Evolutionary conservation across 2,329 filamentous ascomycete species (phyloP).

Genomic region (Neopestalotiopsis sp.): DNA sequence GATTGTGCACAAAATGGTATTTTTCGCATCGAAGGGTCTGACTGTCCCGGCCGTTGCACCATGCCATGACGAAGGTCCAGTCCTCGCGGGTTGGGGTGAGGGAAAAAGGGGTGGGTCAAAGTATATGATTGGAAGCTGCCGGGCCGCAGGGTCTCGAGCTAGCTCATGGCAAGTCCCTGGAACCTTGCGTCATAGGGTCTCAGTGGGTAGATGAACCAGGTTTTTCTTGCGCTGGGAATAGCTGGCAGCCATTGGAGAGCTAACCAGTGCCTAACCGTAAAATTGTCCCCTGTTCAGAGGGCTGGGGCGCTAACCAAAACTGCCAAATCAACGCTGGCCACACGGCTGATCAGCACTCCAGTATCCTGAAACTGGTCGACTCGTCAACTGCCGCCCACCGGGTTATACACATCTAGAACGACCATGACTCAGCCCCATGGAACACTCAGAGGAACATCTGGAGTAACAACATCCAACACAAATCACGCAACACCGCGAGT

Average conservation of each 20-base stretch:
- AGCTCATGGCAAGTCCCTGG: not conserved
- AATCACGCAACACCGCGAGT: not conserved
- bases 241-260: slow-evolving; percentile 5
- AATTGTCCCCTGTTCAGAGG: not conserved
- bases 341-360: slow-evolving; percentile 1
- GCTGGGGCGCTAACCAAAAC: slow-evolving; percentile 1
- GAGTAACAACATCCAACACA: not conserved
- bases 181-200: slow-evolving; percentile 17
- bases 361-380: not conserved
- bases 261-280: not conserved
- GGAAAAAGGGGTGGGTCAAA: slow-evolving; percentile 7
- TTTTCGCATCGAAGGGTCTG: too few relatives aligned
- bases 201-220: slow-evolving; percentile 9
- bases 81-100: not conserved
- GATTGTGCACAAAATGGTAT: not conserved
- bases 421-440: not conserved
- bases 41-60: not conserved
- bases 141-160: slow-evolving; percentile 3
- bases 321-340: slow-evolving; percentile 1
- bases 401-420: slow-evolving; percentile 1
- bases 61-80: slow-evolving; percentile 7
- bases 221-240: not conserved
- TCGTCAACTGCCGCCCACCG: not conserved
- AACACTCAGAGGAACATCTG: not conserved
- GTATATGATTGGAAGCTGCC: slow-evolving; percentile 16